Conservation (phyloP, 768 basidiomycete genomes). For the Royoungia palumana region DNA sequence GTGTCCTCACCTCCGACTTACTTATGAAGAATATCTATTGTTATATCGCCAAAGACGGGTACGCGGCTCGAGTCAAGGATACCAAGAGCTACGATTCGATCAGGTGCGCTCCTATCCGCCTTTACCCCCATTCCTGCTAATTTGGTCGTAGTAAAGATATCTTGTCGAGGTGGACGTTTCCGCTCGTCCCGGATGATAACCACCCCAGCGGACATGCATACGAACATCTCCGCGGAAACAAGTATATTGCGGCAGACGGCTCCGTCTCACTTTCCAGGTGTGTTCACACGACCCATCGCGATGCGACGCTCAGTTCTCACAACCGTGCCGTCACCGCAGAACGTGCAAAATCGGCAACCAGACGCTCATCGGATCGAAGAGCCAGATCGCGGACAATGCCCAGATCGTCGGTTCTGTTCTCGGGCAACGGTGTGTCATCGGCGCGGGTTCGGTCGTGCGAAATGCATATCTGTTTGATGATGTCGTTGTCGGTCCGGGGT, state of each 20-base stretch:
- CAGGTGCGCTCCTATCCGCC: conserved; percentile 47
- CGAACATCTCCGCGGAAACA: conserved; percentile 83
- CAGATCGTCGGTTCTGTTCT: conserved; percentile 72
- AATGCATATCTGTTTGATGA: conserved; percentile 85
- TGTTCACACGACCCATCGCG: conserved; percentile 13
- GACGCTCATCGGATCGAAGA: conserved; percentile 80
- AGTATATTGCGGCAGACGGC: conserved; percentile 79
- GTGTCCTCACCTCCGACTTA: conserved; percentile 89
- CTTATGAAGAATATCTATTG: conserved; percentile 94
- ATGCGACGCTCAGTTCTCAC: background rate
- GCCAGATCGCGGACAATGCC: conserved; percentile 63
- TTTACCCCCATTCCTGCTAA: background rate
- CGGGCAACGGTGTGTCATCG: conserved; percentile 72
- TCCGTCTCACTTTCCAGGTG: conserved; percentile 83
- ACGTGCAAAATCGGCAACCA: conserved; percentile 80
- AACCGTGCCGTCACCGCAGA: conserved; percentile 34
- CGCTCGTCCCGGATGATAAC: conserved; percentile 92
- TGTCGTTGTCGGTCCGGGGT: conserved; percentile 65
- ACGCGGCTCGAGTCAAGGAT: conserved; percentile 91
- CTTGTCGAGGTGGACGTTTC: conserved; percentile 90
- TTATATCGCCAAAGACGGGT: conserved; percentile 83
- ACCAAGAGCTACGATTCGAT: conserved; percentile 89
- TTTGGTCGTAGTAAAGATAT: conserved; percentile 73
- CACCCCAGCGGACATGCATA: conserved; percentile 80
- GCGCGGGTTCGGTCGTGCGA: conserved; percentile 61